Base-by-base conservation (phyloP, 768 basidiomycete genomes). In the Xerocomellus dryophilus region DNA sequence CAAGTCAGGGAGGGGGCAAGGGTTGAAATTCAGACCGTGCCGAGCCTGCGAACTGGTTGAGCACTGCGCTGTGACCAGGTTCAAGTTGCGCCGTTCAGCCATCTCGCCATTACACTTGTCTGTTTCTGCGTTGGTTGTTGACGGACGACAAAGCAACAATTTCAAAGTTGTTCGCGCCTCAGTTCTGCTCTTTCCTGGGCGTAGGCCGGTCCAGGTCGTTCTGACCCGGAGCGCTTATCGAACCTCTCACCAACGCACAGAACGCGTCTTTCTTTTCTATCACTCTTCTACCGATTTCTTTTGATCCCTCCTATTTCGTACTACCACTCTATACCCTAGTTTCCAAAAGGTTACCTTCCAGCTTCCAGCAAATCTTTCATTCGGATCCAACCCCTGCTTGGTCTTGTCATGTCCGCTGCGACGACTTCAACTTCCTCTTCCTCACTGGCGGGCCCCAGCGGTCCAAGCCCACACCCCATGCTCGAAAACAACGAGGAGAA, bases 401-500 rank as follows among this genome's bases (percentile, higher is more conserved):
- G 57, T 47, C 58, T 50, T 40, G 15, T 70, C 51, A 76, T 84
- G 81, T 81, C 82, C 56, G 66, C 73, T 56, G 70, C 81, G 62
- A 76, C 80, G 35, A 73, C 79, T 55, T 75, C 83, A 51, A 71
- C 76, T 50, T 69, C 75, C 54, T 65, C 76, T 53, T 68, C 73
- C 58, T 67, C 73, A 57, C 70, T 70, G 59, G 76, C 77, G 47
- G 78, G 78, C 52, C 73, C 81, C 53, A 85, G 77, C 57, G 80
- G 79, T 53, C 79, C 80, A 65, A 81, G 76, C 60, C 70, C 75
- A 21, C 76, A 80, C 62, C 72, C 75, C 32, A 52, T 77, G 47
- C 68, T 77, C 44, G 80, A 84, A 70, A 83, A 82, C 65, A 82
- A 78, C 60, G 86, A 88, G 63, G 86, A 88, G 70, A 86, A 85